Percentiles rank a stretch among this genome's conserved stretches.
Conservation (phyloP, 148 eudicot genomes). For the Rhododendron ovatum region DNA sequence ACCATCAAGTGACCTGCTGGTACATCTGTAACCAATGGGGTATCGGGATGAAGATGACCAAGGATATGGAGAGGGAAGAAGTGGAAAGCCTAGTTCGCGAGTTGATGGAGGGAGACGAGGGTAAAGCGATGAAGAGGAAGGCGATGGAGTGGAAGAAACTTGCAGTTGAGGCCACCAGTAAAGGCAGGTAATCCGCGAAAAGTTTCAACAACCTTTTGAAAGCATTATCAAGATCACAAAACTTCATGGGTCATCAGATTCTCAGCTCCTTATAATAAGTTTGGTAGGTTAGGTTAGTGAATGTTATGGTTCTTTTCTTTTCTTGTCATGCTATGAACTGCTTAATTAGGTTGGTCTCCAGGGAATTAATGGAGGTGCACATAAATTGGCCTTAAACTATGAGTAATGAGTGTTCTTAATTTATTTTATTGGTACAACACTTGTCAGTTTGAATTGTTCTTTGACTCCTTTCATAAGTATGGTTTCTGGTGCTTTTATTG, state of each 20-base stretch:
- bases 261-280: not conserved
- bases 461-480: not conserved
- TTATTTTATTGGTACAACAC: not conserved
- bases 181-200: slow-evolving; percentile 30
- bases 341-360: not conserved
- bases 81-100: slow-evolving; percentile 43
- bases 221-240: not conserved
- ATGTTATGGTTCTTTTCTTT: not conserved
- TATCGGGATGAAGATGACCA: slow-evolving; percentile 43
- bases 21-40: slow-evolving; percentile 43
- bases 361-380: not conserved
- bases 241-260: not conserved
- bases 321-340: not conserved
- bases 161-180: slow-evolving; percentile 33
- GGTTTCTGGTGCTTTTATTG: not conserved
- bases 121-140: slow-evolving; percentile 38
- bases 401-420: not conserved
- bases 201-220: slow-evolving; percentile 30
- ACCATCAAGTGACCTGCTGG: slow-evolving; percentile 46
- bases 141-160: slow-evolving; percentile 35
- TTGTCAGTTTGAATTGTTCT: not conserved
- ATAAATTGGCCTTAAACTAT: not conserved
- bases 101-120: slow-evolving; percentile 48
- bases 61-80: slow-evolving; percentile 33
- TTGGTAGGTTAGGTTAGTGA: not conserved